Base-by-base conservation (phyloP, 352 stramenopile genomes). In the Thalassiosira oceanica region DNA sequence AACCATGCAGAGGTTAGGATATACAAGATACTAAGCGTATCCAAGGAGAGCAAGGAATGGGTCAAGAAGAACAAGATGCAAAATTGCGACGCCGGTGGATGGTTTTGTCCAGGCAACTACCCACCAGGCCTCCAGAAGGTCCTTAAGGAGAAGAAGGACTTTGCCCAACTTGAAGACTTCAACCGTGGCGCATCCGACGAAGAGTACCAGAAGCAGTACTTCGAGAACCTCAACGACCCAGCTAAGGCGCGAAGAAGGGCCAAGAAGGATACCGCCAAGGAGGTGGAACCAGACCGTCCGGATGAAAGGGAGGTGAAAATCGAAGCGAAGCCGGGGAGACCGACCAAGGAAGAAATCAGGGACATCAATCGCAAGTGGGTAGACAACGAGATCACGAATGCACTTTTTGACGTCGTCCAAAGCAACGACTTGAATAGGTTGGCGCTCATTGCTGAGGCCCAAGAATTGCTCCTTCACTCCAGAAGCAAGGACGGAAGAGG, bases 51-150 rank as follows among this genome's bases (percentile, higher is more conserved):
- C 39, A 58, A 58, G 29, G 24, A 6, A 7, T 58, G 84, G 46
- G 77, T 92, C 21, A 58, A 65, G 21, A 31, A 60, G 0, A 93
- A 93, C 69, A 54, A 78, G 21, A 20, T 80, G 27, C n/a, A n/a
- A n/a, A 21, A 77, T 2, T 94, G 89, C 63, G 87, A 94, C 51
- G 75, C 61, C 24, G 85, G 84, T 29, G 75, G 70, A 23, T 94
- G 88, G 87, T 93, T 91, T 64, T 93, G 89, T 80, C 83, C 70
- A 20, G 89, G 87, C 37, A 65, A 90, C 20, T 93, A 94, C 52
- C 86, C 87, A 52, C 89, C 87, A 23, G 86, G 80, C 29, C 63
- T 94, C 11, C 44, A 82, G 36, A 52, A 87, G 21, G 79, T 92
- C 29, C 52, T 94, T 4, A 56, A 68, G 4, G 61, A 73, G 48